Percentiles rank a stretch among this genome's conserved stretches.
Conservation (phyloP, 169 alveolate genomes). For the Cyclospora cayetanensis region DNA sequence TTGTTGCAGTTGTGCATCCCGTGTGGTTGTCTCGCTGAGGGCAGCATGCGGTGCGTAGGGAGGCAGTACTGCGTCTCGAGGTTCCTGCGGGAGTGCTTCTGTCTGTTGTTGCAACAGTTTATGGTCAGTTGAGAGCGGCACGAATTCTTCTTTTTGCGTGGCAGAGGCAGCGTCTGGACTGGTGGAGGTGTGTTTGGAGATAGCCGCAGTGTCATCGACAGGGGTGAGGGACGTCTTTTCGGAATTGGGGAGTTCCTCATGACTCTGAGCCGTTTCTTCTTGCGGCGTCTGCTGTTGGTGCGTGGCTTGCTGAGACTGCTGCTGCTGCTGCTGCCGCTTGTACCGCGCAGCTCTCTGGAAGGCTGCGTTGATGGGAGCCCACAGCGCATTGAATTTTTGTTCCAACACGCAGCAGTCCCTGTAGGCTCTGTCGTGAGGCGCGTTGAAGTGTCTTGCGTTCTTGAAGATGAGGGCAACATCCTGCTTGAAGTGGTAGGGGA, state of each 20-base stretch:
- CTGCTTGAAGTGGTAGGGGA: constrained; percentile 82
- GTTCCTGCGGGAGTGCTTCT: no score
- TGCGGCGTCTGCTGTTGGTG: background rate
- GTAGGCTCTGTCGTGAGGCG: constrained; percentile 46
- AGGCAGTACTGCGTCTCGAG: no score
- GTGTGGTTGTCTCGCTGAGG: background rate
- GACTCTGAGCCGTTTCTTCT: no score
- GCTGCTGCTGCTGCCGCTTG: background rate
- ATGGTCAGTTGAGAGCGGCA: no score
- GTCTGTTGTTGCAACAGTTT: no score
- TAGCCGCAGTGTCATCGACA: no score
- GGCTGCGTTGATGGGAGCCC: constrained; percentile 61
- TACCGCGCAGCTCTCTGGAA: constrained; percentile 54
- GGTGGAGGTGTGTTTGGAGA: no score
- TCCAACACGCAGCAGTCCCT: constrained; percentile 66
- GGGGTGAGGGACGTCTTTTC: no score
- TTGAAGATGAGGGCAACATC: constrained; percentile 74
- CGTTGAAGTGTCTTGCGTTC: constrained; percentile 58
- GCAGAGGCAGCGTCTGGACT: no score
- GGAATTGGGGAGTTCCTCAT: no score
- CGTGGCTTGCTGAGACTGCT: constrained; percentile 20
- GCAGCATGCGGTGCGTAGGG: no score
- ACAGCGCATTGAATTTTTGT: constrained; percentile 49
- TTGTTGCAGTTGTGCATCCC: background rate
- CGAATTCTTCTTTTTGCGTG: no score